Evolutionary conservation across 2,329 filamentous ascomycete genomes (phyloP).

Genomic region (Hypoxylon sp.): DNA sequence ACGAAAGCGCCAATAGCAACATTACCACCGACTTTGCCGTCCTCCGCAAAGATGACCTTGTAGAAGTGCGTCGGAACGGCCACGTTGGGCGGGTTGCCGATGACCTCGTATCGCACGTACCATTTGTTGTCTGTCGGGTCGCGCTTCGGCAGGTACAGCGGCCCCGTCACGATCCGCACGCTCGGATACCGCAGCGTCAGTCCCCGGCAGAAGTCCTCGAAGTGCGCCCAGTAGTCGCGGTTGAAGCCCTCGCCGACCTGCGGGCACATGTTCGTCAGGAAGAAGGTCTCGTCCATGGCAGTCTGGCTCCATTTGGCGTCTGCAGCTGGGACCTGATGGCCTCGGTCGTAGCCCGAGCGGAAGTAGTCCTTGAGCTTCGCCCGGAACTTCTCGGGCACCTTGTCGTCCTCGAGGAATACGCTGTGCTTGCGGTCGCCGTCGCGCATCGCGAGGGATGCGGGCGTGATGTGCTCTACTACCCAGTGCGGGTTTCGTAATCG

Average conservation of each 20-base stretch:
- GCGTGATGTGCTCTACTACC: conserved; percentile 97
- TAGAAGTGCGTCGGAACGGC: conserved; percentile 99
- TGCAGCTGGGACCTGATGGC: conserved; percentile 96
- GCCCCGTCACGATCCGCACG: conserved; percentile 93
- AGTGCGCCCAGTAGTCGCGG: conserved; percentile 98
- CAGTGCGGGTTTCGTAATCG: conserved; percentile 92
- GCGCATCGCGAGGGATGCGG: conserved; percentile 80
- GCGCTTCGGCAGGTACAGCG: conserved; percentile 89
- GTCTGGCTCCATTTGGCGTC: conserved; percentile 95
- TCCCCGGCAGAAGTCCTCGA: conserved; percentile 95
- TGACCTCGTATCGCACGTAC: conserved; percentile 95
- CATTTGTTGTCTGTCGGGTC: conserved; percentile 91
- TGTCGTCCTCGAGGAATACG: conserved; percentile 83
- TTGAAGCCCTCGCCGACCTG: conserved; percentile 99
- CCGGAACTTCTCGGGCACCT: conserved; percentile 87
- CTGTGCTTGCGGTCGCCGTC: conserved; percentile 89
- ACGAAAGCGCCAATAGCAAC: conserved; percentile 96
- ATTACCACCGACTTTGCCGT: conserved; percentile 72
- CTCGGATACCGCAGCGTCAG: conserved; percentile 85
- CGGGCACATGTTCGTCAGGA: conserved; percentile 95
- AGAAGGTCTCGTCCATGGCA: conserved; percentile 96
- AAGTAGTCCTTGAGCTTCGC: conserved; percentile 94
- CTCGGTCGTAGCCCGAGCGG: conserved; percentile 93
- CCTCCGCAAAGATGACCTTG: conserved; percentile 98
- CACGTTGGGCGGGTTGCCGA: conserved; percentile 92